Evolutionary conservation across 208 protist species (phyloP), one percentile per base, ranked within the genome.

Genomic region (Acanthamoeba divionensis): DNA sequence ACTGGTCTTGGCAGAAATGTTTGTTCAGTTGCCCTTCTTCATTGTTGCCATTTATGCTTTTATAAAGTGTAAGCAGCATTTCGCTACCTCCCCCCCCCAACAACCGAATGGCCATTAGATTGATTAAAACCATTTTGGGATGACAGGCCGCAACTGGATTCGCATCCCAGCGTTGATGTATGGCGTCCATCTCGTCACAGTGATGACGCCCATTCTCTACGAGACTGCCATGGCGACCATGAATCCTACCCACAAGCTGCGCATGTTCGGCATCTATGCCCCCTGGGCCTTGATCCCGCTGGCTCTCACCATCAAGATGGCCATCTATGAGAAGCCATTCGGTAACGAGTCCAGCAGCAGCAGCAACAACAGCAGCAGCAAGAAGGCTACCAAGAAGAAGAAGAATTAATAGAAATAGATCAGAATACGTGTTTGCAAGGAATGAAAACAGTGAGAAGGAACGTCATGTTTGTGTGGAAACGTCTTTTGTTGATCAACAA

Each of bases 21-120:
- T 91, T n/a, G 41, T 92, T 47, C 90, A 92, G 57, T 44, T 92
- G 83, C 90, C 90, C 9, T 91, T 92, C 75, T 92, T 90, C 90
- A 89, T 92, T n/a, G 52, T 86, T n/a, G 90, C 90, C 67, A 47
- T 90, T 50, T 86, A 91, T 57, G 90, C 62, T n/a, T 73, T 90
- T 33, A 29, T 45, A 38, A 92, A 82, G 54, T 52, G 86, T 90
- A 31, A 33, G 67, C 24, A 13, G 6, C 21, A 33, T 71, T 71
- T 7, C 54, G 4, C 36, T n/a, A n/a, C n/a, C n/a, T n/a, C 54
- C 54, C 54, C 54, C 1, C 54, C 1, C n/a, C 12, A 29, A n/a
- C 18, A 47, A 21, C 18, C 9, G 1, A 26, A 24, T 8, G 2
- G 38, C 67, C 12, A 24, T n/a, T 47, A 7, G 29, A 33, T 41